These are phyloP conservation scores for Coemansia sp. DNA, from an alignment of 192 early-diverging fungal genomes.

Conservation along the genomic window DNA sequence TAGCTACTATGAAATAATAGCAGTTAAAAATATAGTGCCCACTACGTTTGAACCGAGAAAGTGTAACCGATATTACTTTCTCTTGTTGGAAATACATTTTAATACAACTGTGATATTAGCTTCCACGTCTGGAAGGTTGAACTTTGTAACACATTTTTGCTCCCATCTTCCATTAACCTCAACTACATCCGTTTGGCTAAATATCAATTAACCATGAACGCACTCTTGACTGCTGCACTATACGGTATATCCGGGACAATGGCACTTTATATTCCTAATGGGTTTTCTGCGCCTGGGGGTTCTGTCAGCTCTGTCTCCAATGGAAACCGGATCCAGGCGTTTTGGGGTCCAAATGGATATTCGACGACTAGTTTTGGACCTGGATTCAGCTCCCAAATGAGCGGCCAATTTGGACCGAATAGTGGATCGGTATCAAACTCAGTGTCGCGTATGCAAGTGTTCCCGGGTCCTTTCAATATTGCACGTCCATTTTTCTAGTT, in stretches of 20 bases:
- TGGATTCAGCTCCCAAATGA: conserved; percentile 43
- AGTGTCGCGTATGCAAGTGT: conserved; percentile 34
- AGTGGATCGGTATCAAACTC: conserved; percentile 43
- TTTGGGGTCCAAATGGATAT: conserved; percentile 47
- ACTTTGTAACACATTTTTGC: background rate
- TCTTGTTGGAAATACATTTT: background rate
- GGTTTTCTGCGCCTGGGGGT: conserved; percentile 19
- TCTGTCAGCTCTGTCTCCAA: conserved; percentile 23
- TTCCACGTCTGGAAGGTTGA: background rate
- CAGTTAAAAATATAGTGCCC: background rate
- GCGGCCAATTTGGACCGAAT: conserved; percentile 35
- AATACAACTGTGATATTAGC: conserved; percentile 1
- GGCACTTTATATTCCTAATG: conserved; percentile 13
- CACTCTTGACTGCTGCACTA: background rate
- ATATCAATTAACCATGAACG: background rate
- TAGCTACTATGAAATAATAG: background rate
- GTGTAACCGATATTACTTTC: too few species aligned
- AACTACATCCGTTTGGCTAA: background rate
- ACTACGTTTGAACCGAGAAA: background rate
- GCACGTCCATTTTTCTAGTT: background rate
- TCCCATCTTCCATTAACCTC: background rate
- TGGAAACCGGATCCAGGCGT: conserved; percentile 35
- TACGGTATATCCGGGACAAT: background rate
- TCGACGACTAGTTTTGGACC: conserved; percentile 38
- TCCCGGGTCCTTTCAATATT: conserved; percentile 4